Evolutionary conservation across 768 basidiomycete species (phyloP).

Genomic region (Termitomyces sp.): DNA sequence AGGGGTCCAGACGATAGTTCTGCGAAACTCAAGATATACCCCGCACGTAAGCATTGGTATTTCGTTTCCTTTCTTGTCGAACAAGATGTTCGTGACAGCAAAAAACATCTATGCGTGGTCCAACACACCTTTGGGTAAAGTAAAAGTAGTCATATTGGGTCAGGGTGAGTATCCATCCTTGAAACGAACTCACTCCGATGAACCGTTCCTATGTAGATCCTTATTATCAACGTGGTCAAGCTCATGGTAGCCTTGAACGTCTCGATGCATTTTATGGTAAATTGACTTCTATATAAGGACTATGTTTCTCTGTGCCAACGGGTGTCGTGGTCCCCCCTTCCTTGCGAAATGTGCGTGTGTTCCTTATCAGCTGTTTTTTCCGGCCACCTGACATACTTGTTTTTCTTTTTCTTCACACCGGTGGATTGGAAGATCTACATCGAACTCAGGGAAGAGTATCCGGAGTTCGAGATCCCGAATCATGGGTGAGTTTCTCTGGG

Average conservation of each 20-base stretch:
- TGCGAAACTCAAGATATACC: slow-evolving; percentile 62
- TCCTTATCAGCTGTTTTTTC: not conserved
- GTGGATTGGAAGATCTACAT: slow-evolving; percentile 66
- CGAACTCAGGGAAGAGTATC: slow-evolving; percentile 81
- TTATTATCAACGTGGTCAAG: slow-evolving; percentile 77
- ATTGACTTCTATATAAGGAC: slow-evolving; percentile 42
- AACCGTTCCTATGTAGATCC: slow-evolving; percentile 49
- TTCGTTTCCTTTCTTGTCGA: slow-evolving; percentile 6
- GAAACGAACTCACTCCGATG: slow-evolving; percentile 8
- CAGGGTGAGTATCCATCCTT: slow-evolving; percentile 39
- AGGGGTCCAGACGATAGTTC: slow-evolving; percentile 45
- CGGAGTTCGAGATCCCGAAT: slow-evolving; percentile 71
- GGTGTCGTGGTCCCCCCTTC: slow-evolving; percentile 80
- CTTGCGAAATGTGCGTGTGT: slow-evolving; percentile 63
- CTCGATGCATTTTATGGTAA: not conserved
- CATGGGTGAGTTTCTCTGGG: slow-evolving; percentile 64
- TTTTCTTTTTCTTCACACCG: slow-evolving; percentile 9
- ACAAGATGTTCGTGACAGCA: slow-evolving; percentile 35
- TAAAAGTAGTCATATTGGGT: slow-evolving; percentile 86
- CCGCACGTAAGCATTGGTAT: slow-evolving; percentile 53
- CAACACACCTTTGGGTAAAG: slow-evolving; percentile 77
- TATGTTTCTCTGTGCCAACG: slow-evolving; percentile 86
- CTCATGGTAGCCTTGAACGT: slow-evolving; percentile 60
- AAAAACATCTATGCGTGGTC: slow-evolving; percentile 91
- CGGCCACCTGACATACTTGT: slow-evolving; percentile 6